Conservation (phyloP, 148 eudicot species). For the Euryodendron excelsum region DNA sequence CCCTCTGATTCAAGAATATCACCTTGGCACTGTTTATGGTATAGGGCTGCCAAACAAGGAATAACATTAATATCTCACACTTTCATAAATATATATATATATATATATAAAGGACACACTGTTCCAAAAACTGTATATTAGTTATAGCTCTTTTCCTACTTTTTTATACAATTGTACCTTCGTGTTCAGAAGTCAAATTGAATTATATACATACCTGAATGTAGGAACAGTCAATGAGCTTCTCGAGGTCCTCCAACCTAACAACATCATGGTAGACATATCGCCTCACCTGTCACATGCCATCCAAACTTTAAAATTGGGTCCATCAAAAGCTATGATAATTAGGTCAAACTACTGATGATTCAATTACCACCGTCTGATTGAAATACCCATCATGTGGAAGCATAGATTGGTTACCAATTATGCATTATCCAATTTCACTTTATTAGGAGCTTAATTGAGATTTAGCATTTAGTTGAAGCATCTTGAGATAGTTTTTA, state of each 20-base stretch:
- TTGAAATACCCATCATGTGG: too few relatives aligned
- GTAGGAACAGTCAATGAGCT: conserved; percentile 82
- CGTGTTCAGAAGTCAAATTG: neutral
- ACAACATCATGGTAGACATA: conserved; percentile 86
- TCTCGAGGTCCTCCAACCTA: conserved; percentile 80
- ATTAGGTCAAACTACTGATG: neutral
- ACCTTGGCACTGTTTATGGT: conserved; percentile 89
- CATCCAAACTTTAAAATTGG: conserved; percentile 11
- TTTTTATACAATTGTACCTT: neutral
- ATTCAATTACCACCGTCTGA: neutral
- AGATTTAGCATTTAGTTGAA: too few relatives aligned
- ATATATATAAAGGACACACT: too few relatives aligned
- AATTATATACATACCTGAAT: conserved; percentile 63
- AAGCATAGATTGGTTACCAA: too few relatives aligned
- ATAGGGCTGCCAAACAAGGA: conserved; percentile 56
- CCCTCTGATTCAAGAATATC: conserved; percentile 83
- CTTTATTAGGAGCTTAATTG: neutral
- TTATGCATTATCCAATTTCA: too few relatives aligned
- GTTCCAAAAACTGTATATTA: too few relatives aligned
- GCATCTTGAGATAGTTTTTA: neutral
- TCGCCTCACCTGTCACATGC: conserved; percentile 68
- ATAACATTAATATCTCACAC: neutral
- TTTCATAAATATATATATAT: too few relatives aligned
- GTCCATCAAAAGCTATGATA: too few relatives aligned
- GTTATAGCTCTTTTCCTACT: too few relatives aligned